These are phyloP conservation scores for Zea luxurians DNA, from an alignment of 176 grass and related monocot species.

Conservation along the genomic window DNA sequence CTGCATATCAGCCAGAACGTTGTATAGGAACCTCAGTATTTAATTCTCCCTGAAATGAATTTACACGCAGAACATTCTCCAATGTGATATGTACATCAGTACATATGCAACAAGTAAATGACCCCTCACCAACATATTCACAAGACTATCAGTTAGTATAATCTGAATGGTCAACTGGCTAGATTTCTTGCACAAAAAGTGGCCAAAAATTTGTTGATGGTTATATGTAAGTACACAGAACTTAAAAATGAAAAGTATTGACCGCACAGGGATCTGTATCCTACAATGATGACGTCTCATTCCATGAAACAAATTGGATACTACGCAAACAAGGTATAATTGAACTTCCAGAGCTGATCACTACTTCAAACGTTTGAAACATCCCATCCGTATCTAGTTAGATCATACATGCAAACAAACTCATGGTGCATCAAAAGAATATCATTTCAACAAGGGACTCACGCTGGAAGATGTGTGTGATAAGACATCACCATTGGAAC, in stretches of 20 bases:
- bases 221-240: constrained; percentile 3
- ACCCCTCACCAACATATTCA: not conserved
- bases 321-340: not conserved
- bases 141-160: not conserved
- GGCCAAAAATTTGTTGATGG: not conserved
- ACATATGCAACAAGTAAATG: not conserved
- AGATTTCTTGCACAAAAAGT: not conserved
- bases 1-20: not conserved
- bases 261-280: not conserved
- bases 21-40: constrained; percentile 6
- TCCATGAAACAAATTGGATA: not conserved
- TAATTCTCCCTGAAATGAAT: constrained; percentile 10
- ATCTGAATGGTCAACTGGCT: not conserved
- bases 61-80: not conserved
- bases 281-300: not conserved
- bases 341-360: not conserved
- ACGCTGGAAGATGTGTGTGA: constrained; percentile 96
- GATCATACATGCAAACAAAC: constrained; percentile 8
- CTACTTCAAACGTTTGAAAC: constrained; percentile 11
- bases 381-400: not conserved
- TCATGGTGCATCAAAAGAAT: not conserved
- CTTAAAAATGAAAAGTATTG: not conserved
- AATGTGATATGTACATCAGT: not conserved
- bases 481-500: constrained; percentile 96
- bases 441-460: constrained; percentile 38